Evolutionary conservation across 1,284 basidiomycete genomes (phyloP).

Genomic region (Malassezia restricta): DNA sequence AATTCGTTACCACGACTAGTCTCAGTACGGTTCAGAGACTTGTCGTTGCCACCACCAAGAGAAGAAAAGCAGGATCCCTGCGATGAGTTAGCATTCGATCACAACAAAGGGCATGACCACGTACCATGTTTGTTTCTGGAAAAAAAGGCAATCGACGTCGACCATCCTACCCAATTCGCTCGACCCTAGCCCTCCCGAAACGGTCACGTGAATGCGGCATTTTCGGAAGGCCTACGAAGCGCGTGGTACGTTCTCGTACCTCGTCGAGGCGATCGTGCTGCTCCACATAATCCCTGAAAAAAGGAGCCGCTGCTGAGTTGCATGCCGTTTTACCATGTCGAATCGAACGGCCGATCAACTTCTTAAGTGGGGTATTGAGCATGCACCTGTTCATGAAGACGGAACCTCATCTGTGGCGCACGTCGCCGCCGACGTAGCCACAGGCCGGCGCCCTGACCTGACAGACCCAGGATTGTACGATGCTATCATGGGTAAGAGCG

Average conservation of each 20-base stretch:
- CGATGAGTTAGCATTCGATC: neutral
- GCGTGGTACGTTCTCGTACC: no score
- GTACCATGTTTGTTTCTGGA: slow-evolving; percentile 10
- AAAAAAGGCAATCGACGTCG: neutral
- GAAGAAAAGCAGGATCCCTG: slow-evolving; percentile 35
- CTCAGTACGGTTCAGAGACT: slow-evolving; percentile 44
- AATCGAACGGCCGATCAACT: slow-evolving; percentile 35
- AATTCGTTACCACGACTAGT: slow-evolving; percentile 43
- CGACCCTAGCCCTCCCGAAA: no score
- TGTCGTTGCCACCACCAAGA: slow-evolving; percentile 23
- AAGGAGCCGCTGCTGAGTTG: no score
- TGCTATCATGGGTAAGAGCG: slow-evolving; percentile 43
- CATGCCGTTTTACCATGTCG: slow-evolving; percentile 18
- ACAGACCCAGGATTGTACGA: slow-evolving; percentile 34
- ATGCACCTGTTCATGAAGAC: slow-evolving; percentile 14
- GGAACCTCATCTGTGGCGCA: slow-evolving; percentile 22
- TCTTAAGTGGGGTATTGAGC: slow-evolving; percentile 34
- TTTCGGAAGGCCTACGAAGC: no score
- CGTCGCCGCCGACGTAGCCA: slow-evolving; percentile 27
- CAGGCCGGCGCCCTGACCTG: slow-evolving; percentile 36
- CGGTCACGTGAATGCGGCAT: no score
- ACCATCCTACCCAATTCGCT: no score
- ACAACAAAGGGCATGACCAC: neutral
- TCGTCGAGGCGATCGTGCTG: no score
- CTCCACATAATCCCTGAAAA: no score